Evolutionary conservation across 257 asterid species (phyloP), one percentile per base, ranked within the genome.

Genomic region (Solanum gracilifrons): DNA sequence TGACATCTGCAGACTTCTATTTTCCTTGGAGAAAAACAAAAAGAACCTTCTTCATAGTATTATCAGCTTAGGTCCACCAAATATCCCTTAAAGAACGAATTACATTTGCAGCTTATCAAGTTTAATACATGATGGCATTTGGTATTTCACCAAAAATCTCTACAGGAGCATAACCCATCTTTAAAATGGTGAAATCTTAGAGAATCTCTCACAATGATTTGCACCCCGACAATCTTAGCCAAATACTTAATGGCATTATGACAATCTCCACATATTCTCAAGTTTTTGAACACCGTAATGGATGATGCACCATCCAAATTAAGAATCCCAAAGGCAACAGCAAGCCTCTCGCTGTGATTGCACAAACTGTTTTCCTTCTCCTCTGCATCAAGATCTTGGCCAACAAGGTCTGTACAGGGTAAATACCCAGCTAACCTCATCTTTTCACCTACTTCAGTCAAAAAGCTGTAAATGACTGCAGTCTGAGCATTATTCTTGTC

Each of bases 321-420:
- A 21, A 95, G 93, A 62, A 95, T 89, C 87, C 94, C 98, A 76
- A 93, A 95, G 68, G 96, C 95, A 80, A 94, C 95, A 33, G 98
- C 98, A 83, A 93, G 93, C 92, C 91, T 95, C 92, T 95, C 98
- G 82, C 97, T 91, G 60, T 93, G 98, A 93, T 90, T 91, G 89
- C 97, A 95, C 92, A 95, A 82, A 85, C 95, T 93, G 79, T 88
- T 89, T 88, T 95, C 97, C 88, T 91, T 90, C 89, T 93, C 98
- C 91, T 93, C 96, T 77, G 91, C 91, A 85, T 94, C 93, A 91
- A 95, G 86, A 89, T 94, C 97, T 91, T 94, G 98, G 46, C 91
- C 87, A 77, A 95, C 98, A 88, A 87, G 92, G n/a, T 91, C 94
- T 12, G 93, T 93, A 68, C 90, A 84, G 23, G 97, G 97, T 83